Evolutionary conservation across 805 yeast species (phyloP).

Genomic region (Wickerhamiella kurtzmanii): DNA sequence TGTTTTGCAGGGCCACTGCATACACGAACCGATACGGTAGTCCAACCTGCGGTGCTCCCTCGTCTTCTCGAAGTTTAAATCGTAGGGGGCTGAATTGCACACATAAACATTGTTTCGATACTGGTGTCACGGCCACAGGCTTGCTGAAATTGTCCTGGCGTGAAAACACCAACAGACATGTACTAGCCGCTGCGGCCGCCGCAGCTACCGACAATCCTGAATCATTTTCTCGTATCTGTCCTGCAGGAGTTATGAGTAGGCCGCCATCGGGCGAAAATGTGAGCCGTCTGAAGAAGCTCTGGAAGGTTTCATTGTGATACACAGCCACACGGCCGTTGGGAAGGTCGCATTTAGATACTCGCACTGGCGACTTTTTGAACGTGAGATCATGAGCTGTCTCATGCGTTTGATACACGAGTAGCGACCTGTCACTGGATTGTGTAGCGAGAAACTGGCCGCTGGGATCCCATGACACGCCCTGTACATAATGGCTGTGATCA

Average conservation of each 20-base stretch:
- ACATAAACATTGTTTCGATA: slow-evolving; percentile 67
- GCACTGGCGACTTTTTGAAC: slow-evolving; percentile 23
- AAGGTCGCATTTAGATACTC: slow-evolving; percentile 44
- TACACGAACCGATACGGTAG: slow-evolving; percentile 72
- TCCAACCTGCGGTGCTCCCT: slow-evolving; percentile 27
- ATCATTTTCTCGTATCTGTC: slow-evolving; percentile 28
- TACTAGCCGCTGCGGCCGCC: slow-evolving; percentile 37
- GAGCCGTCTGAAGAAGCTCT: slow-evolving; percentile 79
- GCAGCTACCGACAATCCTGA: slow-evolving; percentile 26
- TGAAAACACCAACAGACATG: slow-evolving; percentile 42
- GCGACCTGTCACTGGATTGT: slow-evolving; percentile 79
- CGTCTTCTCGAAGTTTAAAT: slow-evolving; percentile 30
- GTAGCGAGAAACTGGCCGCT: slow-evolving; percentile 60
- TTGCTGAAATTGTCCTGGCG: slow-evolving; percentile 51
- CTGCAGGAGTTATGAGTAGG: slow-evolving; percentile 65
- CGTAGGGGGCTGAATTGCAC: slow-evolving; percentile 60
- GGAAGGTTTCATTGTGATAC: slow-evolving; percentile 67
- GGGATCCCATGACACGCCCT: slow-evolving; percentile 97
- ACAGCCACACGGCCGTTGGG: slow-evolving; percentile 25
- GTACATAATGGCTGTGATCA: slow-evolving; percentile 81
- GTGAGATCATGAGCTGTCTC: background rate
- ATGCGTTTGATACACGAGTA: slow-evolving; percentile 47
- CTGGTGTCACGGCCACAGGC: slow-evolving; percentile 72
- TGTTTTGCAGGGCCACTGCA: slow-evolving; percentile 87
- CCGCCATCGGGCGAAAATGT: slow-evolving; percentile 85